These are phyloP conservation scores for Pisolithus microcarpus DNA, from an alignment of 768 basidiomycete genomes.

Conservation along the genomic window DNA sequence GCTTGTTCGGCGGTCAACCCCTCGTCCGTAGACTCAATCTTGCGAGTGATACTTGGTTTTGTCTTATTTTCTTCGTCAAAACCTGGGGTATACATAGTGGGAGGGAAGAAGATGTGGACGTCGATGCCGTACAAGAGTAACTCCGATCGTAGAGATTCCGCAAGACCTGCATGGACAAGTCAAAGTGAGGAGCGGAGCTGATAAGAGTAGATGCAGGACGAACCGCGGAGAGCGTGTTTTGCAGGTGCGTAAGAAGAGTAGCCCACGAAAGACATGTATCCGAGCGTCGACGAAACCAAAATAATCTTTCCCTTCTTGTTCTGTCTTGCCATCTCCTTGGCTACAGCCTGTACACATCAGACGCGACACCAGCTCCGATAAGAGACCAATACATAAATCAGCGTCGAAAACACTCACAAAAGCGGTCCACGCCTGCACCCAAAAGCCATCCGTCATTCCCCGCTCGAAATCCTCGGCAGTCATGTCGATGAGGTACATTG, in stretches of 20 bases:
- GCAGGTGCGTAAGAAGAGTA: constrained; percentile 76
- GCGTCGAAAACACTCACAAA: constrained; percentile 32
- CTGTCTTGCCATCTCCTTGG: constrained; percentile 56
- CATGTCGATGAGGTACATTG: constrained; percentile 71
- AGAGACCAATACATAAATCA: neutral
- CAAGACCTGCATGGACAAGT: constrained; percentile 48
- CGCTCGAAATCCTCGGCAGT: constrained; percentile 46
- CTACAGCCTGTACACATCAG: constrained; percentile 44
- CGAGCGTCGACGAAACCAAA: constrained; percentile 68
- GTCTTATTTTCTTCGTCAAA: constrained; percentile 67
- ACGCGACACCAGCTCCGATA: neutral
- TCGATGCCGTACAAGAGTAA: constrained; percentile 68
- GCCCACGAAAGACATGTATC: constrained; percentile 70
- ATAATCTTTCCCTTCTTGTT: constrained; percentile 61
- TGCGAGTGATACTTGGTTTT: constrained; percentile 68
- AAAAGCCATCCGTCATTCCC: constrained; percentile 33
- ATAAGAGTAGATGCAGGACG: constrained; percentile 1
- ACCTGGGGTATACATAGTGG: constrained; percentile 73
- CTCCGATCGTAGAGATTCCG: constrained; percentile 77
- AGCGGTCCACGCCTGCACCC: constrained; percentile 26
- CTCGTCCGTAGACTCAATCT: constrained; percentile 70
- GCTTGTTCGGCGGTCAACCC: constrained; percentile 58
- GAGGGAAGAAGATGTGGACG: constrained; percentile 78
- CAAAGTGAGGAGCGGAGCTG: neutral
- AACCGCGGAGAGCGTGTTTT: constrained; percentile 83